These are phyloP conservation scores for Strobilomyces dryophilus DNA, from an alignment of 768 basidiomycete species.

Conservation along the genomic window DNA sequence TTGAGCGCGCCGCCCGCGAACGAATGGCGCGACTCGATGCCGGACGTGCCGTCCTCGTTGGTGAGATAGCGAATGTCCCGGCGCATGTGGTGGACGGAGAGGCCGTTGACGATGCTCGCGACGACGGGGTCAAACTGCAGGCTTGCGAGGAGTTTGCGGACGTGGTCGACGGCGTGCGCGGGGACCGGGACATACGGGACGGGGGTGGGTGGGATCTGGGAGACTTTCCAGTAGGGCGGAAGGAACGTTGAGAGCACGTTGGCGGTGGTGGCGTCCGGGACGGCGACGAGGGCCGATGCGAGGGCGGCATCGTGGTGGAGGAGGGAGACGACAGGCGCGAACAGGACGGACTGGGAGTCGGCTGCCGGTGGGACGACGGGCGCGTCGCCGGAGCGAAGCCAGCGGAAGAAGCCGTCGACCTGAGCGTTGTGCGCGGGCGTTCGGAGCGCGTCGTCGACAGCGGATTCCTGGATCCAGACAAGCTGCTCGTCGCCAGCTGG, in stretches of 20 bases:
- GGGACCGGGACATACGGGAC: conserved; percentile 54
- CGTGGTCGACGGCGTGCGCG: conserved; percentile 45
- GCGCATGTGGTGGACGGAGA: conserved; percentile 62
- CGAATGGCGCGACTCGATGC: conserved; percentile 77
- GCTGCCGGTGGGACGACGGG: conserved; percentile 6
- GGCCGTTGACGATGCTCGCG: conserved; percentile 61
- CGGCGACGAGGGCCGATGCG: conserved; percentile 47
- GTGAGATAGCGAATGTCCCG: conserved; percentile 79
- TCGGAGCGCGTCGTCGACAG: conserved; percentile 44
- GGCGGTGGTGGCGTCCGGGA: conserved; percentile 37
- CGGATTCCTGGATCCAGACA: conserved; percentile 58
- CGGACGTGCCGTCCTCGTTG: conserved; percentile 72
- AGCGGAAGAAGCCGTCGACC: conserved; percentile 36
- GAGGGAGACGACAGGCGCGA: conserved; percentile 27
- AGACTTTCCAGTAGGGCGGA: conserved; percentile 73
- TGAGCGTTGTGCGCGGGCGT: conserved; percentile 30
- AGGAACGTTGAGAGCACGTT: conserved; percentile 53
- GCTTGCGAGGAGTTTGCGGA: conserved; percentile 51
- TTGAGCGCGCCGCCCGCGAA: conserved; percentile 59
- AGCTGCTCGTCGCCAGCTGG: conserved; percentile 36
- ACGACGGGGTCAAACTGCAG: conserved; percentile 69
- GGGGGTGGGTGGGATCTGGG: conserved; percentile 51
- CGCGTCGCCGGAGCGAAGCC: conserved; percentile 21
- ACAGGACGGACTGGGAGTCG: conserved; percentile 19
- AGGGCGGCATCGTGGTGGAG: conserved; percentile 36